These are phyloP conservation scores for Crassisporium funariophilum DNA, from an alignment of 768 basidiomycete species.

Conservation along the genomic window DNA sequence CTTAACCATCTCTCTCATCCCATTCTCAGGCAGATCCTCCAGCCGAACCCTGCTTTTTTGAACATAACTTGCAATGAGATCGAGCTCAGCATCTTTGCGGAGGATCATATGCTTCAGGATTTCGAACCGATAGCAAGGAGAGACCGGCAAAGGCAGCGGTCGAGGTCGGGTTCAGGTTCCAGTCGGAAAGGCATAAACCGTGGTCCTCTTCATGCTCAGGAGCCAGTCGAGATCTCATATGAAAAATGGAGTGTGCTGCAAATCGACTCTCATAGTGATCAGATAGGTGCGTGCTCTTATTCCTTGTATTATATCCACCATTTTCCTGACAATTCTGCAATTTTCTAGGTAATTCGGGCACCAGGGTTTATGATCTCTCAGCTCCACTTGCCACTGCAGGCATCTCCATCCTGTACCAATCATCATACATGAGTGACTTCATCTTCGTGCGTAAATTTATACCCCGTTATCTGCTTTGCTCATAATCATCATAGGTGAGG, in stretches of 20 bases:
- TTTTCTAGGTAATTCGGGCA: slow-evolving; percentile 62
- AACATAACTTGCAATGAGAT: slow-evolving; percentile 79
- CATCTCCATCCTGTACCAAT: slow-evolving; percentile 82
- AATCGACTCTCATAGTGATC: slow-evolving; percentile 78
- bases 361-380: slow-evolving; percentile 74
- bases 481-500: slow-evolving; percentile 52
- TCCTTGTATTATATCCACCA: neutral
- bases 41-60: slow-evolving; percentile 66
- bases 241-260: slow-evolving; percentile 81
- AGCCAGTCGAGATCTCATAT: slow-evolving; percentile 68
- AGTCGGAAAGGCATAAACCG: slow-evolving; percentile 25
- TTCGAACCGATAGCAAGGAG: slow-evolving; percentile 63
- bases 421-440: slow-evolving; percentile 82
- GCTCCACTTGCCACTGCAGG: slow-evolving; percentile 75
- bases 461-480: slow-evolving; percentile 10
- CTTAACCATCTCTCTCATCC: slow-evolving; percentile 59
- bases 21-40: slow-evolving; percentile 69
- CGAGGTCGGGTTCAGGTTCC: slow-evolving; percentile 40
- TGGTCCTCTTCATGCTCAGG: slow-evolving; percentile 30
- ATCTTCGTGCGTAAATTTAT: slow-evolving; percentile 69
- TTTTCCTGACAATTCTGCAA: slow-evolving; percentile 12
- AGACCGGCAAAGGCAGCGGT: slow-evolving; percentile 51
- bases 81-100: slow-evolving; percentile 76
- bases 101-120: slow-evolving; percentile 54
- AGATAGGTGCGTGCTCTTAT: slow-evolving; percentile 56